A percentile compares a stretch with the other conserved stretches of the same genome.
phyloP scores from a whole-genome alignment of 208 protist species.

The Acanthamoeba sp. region DNA sequence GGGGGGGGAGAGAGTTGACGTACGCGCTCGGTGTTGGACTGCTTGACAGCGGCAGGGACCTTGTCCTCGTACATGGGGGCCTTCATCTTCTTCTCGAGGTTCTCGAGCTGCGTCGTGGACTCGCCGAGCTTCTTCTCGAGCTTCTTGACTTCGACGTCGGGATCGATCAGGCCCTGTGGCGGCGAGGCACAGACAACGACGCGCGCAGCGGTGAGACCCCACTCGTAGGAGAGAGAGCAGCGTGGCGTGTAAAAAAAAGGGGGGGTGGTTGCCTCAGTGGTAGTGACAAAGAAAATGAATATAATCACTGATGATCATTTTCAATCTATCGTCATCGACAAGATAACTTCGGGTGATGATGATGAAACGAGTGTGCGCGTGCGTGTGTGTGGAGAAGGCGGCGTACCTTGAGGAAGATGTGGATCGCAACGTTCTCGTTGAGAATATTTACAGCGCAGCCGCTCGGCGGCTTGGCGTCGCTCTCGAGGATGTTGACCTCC shows the following conservation, averaged over 20 bases:
- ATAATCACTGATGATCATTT: background rate
- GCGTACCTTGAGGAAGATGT: constrained; percentile 76
- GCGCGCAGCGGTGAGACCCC: too few species aligned
- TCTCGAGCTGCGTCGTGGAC: background rate
- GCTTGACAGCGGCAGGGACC: constrained; percentile 68
- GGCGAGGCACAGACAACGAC: background rate
- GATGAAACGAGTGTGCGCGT: background rate
- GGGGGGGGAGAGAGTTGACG: background rate
- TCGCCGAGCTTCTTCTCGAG: constrained; percentile 75
- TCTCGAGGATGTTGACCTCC: constrained; percentile 56
- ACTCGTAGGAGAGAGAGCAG: background rate
- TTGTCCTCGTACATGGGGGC: constrained; percentile 69
- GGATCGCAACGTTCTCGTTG: constrained; percentile 68
- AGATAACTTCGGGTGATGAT: background rate
- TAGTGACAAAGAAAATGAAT: constrained; percentile 37
- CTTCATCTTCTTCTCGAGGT: constrained; percentile 54
- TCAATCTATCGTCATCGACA: constrained; percentile 18
- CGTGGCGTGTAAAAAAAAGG: background rate
- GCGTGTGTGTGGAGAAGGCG: background rate
- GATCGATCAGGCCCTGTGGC: constrained; percentile 69
- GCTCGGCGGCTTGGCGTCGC: constrained; percentile 19
- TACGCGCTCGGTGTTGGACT: constrained; percentile 63
- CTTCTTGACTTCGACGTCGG: constrained; percentile 72
- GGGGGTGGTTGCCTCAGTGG: background rate
- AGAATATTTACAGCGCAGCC: constrained; percentile 76